These are phyloP conservation scores for Heterotrichella gracilis DNA, from an alignment of 352 stramenopile genomes.

Conservation along the genomic window DNA sequence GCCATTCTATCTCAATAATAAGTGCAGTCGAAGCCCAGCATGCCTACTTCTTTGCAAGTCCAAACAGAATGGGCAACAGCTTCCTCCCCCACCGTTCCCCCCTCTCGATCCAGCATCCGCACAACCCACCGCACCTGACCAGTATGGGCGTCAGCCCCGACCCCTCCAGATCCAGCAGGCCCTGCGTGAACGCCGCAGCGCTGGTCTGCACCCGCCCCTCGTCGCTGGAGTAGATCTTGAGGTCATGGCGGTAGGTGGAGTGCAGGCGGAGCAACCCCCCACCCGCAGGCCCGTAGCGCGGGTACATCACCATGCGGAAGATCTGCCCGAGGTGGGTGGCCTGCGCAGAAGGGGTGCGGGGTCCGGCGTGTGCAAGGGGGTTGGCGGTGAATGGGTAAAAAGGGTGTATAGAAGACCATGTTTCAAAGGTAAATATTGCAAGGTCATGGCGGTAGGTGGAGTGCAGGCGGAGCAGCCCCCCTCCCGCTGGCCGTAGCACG, in stretches of 20 bases:
- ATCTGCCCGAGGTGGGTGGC: slow-evolving; percentile 18
- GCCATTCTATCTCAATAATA: too few relatives aligned
- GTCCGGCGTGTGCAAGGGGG: neutral
- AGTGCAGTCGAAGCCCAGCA: too few relatives aligned
- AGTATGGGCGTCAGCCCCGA: slow-evolving; percentile 95
- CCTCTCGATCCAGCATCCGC: too few relatives aligned
- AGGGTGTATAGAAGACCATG: neutral
- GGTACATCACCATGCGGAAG: slow-evolving; percentile 39
- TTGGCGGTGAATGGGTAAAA: neutral
- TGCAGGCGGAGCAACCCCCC: slow-evolving; percentile 80
- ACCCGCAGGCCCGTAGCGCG: slow-evolving; percentile 44
- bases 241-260: slow-evolving; percentile 92
- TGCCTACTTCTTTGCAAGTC: too few relatives aligned
- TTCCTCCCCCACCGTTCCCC: too few relatives aligned
- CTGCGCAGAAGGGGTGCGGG: slow-evolving; percentile 25
- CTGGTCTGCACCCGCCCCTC: slow-evolving; percentile 98
- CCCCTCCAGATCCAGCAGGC: slow-evolving; percentile 85
- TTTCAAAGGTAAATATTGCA: slow-evolving; percentile 89
- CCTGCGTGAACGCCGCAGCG: slow-evolving; percentile 91
- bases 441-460: slow-evolving; percentile 96
- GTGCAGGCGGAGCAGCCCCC: slow-evolving; percentile 77
- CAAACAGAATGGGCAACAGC: too few relatives aligned
- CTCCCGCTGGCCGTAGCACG: too few relatives aligned
- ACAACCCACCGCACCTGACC: too few relatives aligned
- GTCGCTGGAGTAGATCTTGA: slow-evolving; percentile 97